Evolutionary conservation across 345 rosid genomes (phyloP).

Genomic region (Salix brachista): DNA sequence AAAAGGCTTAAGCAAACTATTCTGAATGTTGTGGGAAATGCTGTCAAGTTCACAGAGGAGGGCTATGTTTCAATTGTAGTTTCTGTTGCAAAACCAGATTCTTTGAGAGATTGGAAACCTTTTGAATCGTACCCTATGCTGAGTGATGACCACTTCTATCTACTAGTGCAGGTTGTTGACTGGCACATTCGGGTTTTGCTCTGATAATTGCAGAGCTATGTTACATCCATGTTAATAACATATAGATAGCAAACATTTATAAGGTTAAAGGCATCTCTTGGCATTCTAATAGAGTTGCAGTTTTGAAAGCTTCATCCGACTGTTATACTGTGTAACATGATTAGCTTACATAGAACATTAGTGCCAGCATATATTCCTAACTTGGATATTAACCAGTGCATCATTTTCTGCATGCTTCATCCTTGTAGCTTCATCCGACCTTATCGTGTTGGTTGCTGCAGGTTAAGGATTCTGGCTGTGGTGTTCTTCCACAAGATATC

Average conservation of each 20-base stretch:
- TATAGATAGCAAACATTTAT: neutral
- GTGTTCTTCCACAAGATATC: slow-evolving; percentile 68
- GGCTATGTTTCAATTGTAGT: slow-evolving; percentile 66
- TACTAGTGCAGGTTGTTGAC: slow-evolving; percentile 66
- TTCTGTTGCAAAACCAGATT: slow-evolving; percentile 75
- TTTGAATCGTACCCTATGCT: slow-evolving; percentile 57
- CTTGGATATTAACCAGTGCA: neutral
- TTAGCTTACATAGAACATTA: neutral
- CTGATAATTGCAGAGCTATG: neutral
- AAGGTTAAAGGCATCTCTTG: slow-evolving; percentile 10
- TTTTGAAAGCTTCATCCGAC: neutral
- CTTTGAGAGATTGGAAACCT: slow-evolving; percentile 59
- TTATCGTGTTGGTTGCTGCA: slow-evolving; percentile 23
- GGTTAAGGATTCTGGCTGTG: slow-evolving; percentile 93
- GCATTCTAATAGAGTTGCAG: neutral
- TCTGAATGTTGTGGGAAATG: slow-evolving; percentile 77
- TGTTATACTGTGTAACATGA: neutral
- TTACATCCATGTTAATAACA: neutral
- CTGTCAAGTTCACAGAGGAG: slow-evolving; percentile 92
- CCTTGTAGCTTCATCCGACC: neutral
- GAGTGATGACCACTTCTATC: slow-evolving; percentile 66
- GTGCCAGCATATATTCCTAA: neutral
- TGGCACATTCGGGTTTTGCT: slow-evolving; percentile 9
- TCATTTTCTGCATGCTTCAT: neutral
- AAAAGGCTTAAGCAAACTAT: slow-evolving; percentile 80